Evolutionary conservation across 2,329 filamentous ascomycete genomes (phyloP).

Genomic region (Fusarium praegraminearum): DNA sequence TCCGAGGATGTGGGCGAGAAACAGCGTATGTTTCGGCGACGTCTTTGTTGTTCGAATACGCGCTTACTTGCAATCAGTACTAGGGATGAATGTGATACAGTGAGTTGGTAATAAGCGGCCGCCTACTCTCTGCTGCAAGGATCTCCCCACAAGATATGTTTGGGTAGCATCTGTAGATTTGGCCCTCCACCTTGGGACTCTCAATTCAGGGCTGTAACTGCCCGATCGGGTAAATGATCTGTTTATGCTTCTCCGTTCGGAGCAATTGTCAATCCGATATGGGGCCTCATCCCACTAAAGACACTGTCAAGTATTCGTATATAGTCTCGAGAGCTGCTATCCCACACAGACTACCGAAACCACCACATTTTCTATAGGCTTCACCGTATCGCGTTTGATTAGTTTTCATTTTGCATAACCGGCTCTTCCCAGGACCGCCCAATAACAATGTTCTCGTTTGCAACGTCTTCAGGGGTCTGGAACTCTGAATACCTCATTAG

Average conservation of each 20-base stretch:
- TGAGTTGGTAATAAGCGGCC: conserved; percentile 34
- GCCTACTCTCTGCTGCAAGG: conserved; percentile 22
- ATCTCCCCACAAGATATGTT: conserved; percentile 6
- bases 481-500: background rate
- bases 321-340: conserved; percentile 3
- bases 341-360: conserved; percentile 17
- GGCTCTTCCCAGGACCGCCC: conserved; percentile 3
- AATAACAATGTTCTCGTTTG: conserved; percentile 17
- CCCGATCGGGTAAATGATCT: conserved; percentile 13
- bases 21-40: conserved; percentile 14
- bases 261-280: conserved; percentile 22
- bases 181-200: conserved; percentile 10
- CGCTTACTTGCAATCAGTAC: background rate
- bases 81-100: conserved; percentile 5
- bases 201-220: background rate
- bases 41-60: conserved; percentile 7
- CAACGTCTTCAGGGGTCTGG: conserved; percentile 10
- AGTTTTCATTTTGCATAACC: conserved; percentile 11
- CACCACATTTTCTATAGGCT: background rate
- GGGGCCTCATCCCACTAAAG: conserved; percentile 14
- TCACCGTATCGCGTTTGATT: conserved; percentile 31
- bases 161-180: conserved; percentile 12
- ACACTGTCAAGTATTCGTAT: conserved; percentile 13
- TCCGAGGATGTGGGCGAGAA: background rate
- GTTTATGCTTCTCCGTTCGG: conserved; percentile 18